phyloP scores from a whole-genome alignment of 106 monocot species.

The Acorus calamus region DNA sequence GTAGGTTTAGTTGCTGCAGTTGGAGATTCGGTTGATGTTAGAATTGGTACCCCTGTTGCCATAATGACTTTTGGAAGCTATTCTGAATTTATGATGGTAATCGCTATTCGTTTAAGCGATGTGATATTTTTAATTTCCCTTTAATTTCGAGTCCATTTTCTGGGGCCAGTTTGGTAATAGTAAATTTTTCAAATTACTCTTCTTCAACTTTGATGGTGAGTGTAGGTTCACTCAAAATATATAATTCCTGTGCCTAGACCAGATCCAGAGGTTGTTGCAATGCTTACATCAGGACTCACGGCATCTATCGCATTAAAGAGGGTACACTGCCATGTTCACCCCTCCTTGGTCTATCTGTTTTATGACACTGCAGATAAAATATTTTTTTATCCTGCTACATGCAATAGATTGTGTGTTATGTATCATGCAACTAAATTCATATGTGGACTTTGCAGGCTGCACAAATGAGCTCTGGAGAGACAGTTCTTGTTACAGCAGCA shows the following conservation, averaged over 20 bases:
- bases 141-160: too few species aligned
- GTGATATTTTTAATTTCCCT: too few species aligned
- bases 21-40: slow-evolving; percentile 70
- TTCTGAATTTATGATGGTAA: slow-evolving; percentile 76
- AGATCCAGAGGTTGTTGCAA: slow-evolving; percentile 85
- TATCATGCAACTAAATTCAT: too few species aligned
- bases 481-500: slow-evolving; percentile 84
- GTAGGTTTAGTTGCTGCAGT: slow-evolving; percentile 82
- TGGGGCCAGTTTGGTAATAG: too few species aligned
- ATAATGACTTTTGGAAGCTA: slow-evolving; percentile 87
- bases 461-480: slow-evolving; percentile 58
- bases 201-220: too few species aligned
- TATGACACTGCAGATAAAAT: background rate
- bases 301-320: slow-evolving; percentile 92
- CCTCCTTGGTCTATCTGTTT: background rate
- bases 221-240: slow-evolving; percentile 71
- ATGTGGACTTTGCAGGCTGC: slow-evolving; percentile 37
- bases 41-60: slow-evolving; percentile 86
- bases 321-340: slow-evolving; percentile 14
- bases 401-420: too few species aligned
- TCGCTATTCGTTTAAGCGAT: background rate
- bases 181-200: too few species aligned
- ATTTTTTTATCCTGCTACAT: too few species aligned
- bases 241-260: slow-evolving; percentile 84
- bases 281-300: slow-evolving; percentile 97